phyloP scores from a whole-genome alignment of 257 asterid species.

The Rehmannia glutinosa region DNA sequence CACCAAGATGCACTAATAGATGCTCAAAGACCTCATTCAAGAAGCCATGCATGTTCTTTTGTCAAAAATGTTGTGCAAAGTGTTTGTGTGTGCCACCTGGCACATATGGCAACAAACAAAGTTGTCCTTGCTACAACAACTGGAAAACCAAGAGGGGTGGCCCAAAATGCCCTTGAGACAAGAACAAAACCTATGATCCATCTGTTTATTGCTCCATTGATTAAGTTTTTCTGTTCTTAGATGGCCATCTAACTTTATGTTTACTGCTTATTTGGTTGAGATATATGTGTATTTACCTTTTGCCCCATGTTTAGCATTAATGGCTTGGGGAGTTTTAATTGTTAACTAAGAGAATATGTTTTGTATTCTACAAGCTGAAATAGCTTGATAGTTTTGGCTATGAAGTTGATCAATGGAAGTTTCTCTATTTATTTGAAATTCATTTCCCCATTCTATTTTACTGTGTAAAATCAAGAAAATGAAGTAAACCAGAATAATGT shows the following conservation, averaged over 20 bases:
- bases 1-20: slow-evolving; percentile 41
- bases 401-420: background rate
- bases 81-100: slow-evolving; percentile 69
- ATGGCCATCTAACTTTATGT: background rate
- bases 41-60: slow-evolving; percentile 74
- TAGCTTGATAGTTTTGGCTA: background rate
- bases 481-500: background rate
- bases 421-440: background rate
- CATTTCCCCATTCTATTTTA: background rate
- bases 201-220: too few relatives aligned
- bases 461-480: background rate
- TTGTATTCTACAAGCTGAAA: background rate
- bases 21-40: slow-evolving; percentile 59
- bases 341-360: background rate
- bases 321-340: background rate
- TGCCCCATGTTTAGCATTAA: background rate
- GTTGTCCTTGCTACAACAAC: slow-evolving; percentile 76
- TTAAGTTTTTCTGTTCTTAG: background rate
- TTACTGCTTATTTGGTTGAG: background rate
- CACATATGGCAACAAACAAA: slow-evolving; percentile 61
- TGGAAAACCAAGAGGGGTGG: slow-evolving; percentile 72
- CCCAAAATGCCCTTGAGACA: slow-evolving; percentile 58
- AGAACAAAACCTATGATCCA: too few relatives aligned
- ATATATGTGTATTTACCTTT: background rate
- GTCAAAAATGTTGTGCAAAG: slow-evolving; percentile 59